Percentiles rank a stretch among this genome's conserved stretches.
phyloP scores from a whole-genome alignment of 495 filamentous ascomycete species.

The Tetracladium setigerum region DNA sequence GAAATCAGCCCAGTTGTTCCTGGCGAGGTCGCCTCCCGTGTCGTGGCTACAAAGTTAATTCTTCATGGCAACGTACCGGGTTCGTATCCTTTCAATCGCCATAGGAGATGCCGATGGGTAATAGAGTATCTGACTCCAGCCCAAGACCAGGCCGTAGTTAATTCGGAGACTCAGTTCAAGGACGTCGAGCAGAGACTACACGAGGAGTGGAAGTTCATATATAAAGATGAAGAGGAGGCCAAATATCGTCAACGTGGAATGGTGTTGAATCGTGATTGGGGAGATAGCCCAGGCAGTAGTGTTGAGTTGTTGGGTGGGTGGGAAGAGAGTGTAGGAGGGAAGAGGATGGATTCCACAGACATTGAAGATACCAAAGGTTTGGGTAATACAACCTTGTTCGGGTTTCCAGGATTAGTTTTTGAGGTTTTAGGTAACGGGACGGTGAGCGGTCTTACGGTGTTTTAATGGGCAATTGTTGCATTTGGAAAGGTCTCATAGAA shows the following conservation, averaged over 20 bases:
- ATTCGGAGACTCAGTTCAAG: slow-evolving; percentile 73
- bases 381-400: slow-evolving; percentile 81
- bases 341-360: slow-evolving; percentile 21
- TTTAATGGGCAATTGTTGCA: slow-evolving; percentile 31
- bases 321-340: slow-evolving; percentile 59
- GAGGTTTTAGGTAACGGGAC: slow-evolving; percentile 91
- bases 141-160: slow-evolving; percentile 29
- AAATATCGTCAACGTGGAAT: slow-evolving; percentile 64
- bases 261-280: slow-evolving; percentile 85
- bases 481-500: slow-evolving; percentile 2
- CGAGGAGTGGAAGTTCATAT: slow-evolving; percentile 63
- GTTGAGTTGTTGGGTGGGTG: slow-evolving; percentile 84
- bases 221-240: slow-evolving; percentile 52
- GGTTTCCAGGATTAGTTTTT: slow-evolving; percentile 88
- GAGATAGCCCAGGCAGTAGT: slow-evolving; percentile 85
- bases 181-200: slow-evolving; percentile 58
- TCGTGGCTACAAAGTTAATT: slow-evolving; percentile 83
- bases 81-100: slow-evolving; percentile 92
- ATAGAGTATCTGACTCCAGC: slow-evolving; percentile 46
- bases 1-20: slow-evolving; percentile 5
- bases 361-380: slow-evolving; percentile 48
- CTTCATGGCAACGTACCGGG: slow-evolving; percentile 92
- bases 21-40: slow-evolving; percentile 39
- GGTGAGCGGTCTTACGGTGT: slow-evolving; percentile 86
- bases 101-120: slow-evolving; percentile 83